Base-by-base conservation (phyloP, 192 early-diverging fungal genomes). In the Umbelopsis isabellina region DNA sequence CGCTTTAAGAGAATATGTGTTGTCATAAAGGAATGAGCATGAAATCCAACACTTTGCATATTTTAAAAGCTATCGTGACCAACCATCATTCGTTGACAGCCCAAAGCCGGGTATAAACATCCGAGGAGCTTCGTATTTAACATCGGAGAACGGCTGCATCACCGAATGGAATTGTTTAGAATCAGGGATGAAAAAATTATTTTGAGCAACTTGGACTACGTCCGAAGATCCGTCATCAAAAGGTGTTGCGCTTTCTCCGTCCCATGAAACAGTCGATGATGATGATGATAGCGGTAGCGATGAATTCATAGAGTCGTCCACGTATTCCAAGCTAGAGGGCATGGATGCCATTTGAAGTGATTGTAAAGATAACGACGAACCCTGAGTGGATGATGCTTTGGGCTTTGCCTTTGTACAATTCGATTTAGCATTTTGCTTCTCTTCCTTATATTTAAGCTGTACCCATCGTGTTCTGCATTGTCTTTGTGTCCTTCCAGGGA, bases 381-480 rank as follows among this genome's bases (percentile, higher is more conserved):
- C 48, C 12, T 49, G 48, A 6, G 48, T 4, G 20, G 20, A 20
- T 20, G 48, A 49, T 21, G 48, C 6, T 49, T 49, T 49, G 18
- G 15, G 4, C 18, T 49, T 11, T 2, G 30, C 27, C 30, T 61
- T 61, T 3, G 15, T 21, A 5, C 55, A n/a, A 16, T 18, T 61
- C 37, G 55, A 35, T 18, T 25, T 61, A 18, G 55, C 30, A 61
- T 30, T 69, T 37, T 65, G 35, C 30, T 81, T 72, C n/a, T 81
- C 78, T 27, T 76, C 70, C 21, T 82, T 81, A 20, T 77, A 80
- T 25, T 78, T 73, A 2, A 88, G 49, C 70, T 88, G 86, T 13
- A 88, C 85, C 86, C 86, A 88, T 11, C 86, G 76, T 21, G 86
- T 88, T 21, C 86, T 72, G 47, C 86, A 88, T 73, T 88, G 86